Conservation (phyloP, 306 rosid species). For the Vigna reflexopilosa region DNA sequence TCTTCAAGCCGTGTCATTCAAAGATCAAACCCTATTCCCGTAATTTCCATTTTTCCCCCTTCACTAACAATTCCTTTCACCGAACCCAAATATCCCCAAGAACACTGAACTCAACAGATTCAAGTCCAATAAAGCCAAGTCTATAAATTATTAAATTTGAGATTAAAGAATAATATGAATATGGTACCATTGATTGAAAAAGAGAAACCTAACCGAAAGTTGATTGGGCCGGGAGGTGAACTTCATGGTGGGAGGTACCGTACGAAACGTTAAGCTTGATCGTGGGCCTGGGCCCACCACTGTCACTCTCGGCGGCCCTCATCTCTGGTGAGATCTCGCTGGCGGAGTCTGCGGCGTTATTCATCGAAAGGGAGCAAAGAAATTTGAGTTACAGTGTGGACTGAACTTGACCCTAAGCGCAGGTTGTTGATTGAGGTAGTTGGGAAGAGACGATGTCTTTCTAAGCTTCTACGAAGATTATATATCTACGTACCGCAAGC, state of each 20-base stretch:
- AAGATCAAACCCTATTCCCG: slow-evolving; percentile 11
- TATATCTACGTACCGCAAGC: neutral
- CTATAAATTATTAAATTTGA: slow-evolving; percentile 18
- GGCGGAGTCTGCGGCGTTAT: slow-evolving; percentile 24
- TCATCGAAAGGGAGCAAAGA: slow-evolving; percentile 36
- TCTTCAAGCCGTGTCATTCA: neutral
- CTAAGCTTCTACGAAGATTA: neutral
- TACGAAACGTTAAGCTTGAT: slow-evolving; percentile 51
- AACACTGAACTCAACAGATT: neutral
- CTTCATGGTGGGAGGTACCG: slow-evolving; percentile 50
- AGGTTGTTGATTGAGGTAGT: slow-evolving; percentile 1
- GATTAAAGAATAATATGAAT: neutral
- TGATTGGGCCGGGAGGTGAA: slow-evolving; percentile 56
- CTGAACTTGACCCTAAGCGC: slow-evolving; percentile 23
- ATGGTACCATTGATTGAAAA: slow-evolving; percentile 15
- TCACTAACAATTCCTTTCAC: too few relatives aligned
- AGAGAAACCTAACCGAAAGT: slow-evolving; percentile 54
- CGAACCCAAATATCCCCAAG: neutral
- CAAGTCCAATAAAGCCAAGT: neutral
- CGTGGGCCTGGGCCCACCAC: slow-evolving; percentile 43
- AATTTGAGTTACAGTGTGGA: slow-evolving; percentile 15
- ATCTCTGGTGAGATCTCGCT: slow-evolving; percentile 26
- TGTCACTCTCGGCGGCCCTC: slow-evolving; percentile 14
- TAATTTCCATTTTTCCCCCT: slow-evolving; percentile 13
- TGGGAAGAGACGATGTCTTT: neutral